These are phyloP conservation scores for Nymphaea colorata DNA, from an alignment of 164 flowering plant genomes.

Conservation along the genomic window DNA sequence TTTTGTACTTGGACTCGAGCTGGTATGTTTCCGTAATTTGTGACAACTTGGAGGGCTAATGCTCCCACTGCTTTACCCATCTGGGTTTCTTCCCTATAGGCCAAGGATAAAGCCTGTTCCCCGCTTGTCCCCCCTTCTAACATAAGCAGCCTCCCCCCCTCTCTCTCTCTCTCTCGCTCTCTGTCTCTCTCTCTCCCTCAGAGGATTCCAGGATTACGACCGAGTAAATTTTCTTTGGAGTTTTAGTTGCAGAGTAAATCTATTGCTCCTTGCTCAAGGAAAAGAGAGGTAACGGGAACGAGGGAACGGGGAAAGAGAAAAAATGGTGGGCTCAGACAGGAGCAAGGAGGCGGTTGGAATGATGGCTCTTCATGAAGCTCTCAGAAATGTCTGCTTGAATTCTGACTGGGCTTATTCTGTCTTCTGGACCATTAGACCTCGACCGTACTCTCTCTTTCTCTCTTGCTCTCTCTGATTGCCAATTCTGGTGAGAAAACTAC, in stretches of 20 bases:
- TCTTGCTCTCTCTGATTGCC: background rate
- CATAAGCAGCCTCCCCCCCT: constrained; percentile 8
- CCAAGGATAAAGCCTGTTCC: background rate
- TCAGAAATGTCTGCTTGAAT: constrained; percentile 71
- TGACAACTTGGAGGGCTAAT: background rate
- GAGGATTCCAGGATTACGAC: background rate
- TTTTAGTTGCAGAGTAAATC: background rate
- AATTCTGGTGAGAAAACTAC: too few relatives aligned
- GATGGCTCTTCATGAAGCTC: constrained; percentile 98
- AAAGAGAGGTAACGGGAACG: background rate
- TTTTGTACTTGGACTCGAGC: too few relatives aligned
- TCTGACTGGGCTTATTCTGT: constrained; percentile 66
- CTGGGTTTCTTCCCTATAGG: background rate
- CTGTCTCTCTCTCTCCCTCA: constrained; percentile 1
- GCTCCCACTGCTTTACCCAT: background rate
- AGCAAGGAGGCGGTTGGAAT: constrained; percentile 97
- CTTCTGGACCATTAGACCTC: constrained; percentile 19
- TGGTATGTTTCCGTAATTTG: background rate
- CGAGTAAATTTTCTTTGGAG: background rate
- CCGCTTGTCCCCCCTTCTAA: background rate
- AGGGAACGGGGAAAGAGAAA: constrained; percentile 19
- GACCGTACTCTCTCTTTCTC: constrained; percentile 8
- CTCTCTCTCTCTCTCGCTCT: constrained; percentile 2
- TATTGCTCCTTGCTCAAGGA: background rate
- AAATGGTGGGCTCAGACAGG: constrained; percentile 93